Conservation (phyloP, 805 yeast genomes). For the Candida piceae region DNA sequence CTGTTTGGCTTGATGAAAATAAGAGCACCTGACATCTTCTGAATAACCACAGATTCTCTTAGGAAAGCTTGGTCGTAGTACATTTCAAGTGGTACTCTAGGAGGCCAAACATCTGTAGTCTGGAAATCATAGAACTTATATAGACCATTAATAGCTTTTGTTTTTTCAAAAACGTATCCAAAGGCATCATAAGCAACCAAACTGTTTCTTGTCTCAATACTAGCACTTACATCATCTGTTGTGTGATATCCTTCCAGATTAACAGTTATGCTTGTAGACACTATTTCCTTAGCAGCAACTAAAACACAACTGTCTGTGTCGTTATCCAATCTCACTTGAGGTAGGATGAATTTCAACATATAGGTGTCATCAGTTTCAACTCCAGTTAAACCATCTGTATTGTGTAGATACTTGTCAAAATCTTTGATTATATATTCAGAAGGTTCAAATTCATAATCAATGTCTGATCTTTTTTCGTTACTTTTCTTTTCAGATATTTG, state of each 20-base stretch:
- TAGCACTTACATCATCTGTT: constrained; percentile 33
- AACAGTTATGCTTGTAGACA: constrained; percentile 44
- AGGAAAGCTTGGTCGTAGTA: constrained; percentile 45
- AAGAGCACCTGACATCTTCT: constrained; percentile 48
- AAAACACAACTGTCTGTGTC: constrained; percentile 45
- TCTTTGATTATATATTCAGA: constrained; percentile 30
- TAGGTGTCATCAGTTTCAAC: constrained; percentile 30
- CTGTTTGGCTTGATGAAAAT: constrained; percentile 48
- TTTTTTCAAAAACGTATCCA: constrained; percentile 44
- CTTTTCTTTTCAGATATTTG: constrained; percentile 5
- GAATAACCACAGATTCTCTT: constrained; percentile 41
- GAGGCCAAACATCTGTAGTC: constrained; percentile 50
- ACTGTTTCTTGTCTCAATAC: constrained; percentile 54
- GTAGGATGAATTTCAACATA: constrained; percentile 67
- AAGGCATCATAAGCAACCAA: constrained; percentile 52
- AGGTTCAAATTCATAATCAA: constrained; percentile 15
- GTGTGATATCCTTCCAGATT: constrained; percentile 37
- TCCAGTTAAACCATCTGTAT: constrained; percentile 14
- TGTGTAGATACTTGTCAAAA: constrained; percentile 51
- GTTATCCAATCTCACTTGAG: constrained; percentile 65
- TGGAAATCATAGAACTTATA: constrained; percentile 29
- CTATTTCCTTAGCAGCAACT: constrained; percentile 54
- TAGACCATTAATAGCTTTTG: constrained; percentile 28
- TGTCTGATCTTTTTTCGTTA: constrained; percentile 6
- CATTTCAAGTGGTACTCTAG: constrained; percentile 59